A percentile compares a stretch with the other conserved stretches of the same genome.
Conservation (phyloP, 257 asterid species). For the Anisodus tanguticus region DNA sequence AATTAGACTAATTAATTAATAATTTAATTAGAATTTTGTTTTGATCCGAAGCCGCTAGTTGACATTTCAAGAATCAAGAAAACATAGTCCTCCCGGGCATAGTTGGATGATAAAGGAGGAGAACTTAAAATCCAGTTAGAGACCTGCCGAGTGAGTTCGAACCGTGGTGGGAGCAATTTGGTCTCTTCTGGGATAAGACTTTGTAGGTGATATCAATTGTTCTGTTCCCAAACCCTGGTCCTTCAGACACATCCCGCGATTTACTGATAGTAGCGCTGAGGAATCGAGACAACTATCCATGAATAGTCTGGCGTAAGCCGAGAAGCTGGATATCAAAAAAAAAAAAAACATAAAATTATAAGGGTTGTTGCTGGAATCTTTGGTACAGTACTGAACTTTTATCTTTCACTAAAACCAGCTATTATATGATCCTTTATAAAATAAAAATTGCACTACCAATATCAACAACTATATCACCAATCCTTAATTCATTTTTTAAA, state of each 20-base stretch:
- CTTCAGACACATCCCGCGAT: too few species aligned
- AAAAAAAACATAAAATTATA: neutral
- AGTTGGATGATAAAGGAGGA: too few species aligned
- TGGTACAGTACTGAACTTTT: slow-evolving; percentile 27
- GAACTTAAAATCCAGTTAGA: too few species aligned
- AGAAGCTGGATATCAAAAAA: too few species aligned
- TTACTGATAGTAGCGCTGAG: too few species aligned
- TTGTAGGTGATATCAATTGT: too few species aligned
- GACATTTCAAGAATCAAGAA: slow-evolving; percentile 19
- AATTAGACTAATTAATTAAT: slow-evolving; percentile 14
- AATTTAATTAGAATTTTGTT: neutral
- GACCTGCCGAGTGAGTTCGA: too few species aligned
- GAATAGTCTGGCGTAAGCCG: too few species aligned
- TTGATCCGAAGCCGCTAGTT: neutral
- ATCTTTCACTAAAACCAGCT: neutral
- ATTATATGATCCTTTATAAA: neutral
- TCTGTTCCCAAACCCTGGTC: too few species aligned
- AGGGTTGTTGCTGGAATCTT: slow-evolving; percentile 20
- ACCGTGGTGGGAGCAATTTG: too few species aligned
- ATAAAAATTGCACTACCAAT: neutral
- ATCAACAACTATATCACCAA: neutral
- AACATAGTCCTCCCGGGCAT: neutral
- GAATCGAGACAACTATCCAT: too few species aligned
- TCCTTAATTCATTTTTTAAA: neutral
- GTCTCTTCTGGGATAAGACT: too few species aligned